phyloP scores from a whole-genome alignment of 331 rosid species.

The Erythrophleum ivorense region DNA sequence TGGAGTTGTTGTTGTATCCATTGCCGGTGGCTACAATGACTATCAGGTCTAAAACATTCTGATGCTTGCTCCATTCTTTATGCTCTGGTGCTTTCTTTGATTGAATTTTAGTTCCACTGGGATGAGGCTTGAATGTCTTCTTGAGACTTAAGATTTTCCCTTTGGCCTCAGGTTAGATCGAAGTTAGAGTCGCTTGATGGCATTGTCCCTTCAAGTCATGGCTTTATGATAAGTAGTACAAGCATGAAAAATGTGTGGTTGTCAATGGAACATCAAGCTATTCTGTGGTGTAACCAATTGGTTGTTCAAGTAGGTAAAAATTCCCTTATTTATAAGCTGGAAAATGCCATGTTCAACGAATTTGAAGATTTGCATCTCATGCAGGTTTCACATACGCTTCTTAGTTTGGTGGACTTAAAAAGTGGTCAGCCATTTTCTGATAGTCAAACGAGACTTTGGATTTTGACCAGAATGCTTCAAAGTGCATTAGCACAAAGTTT shows the following conservation, averaged over 20 bases:
- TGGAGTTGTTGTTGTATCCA: slow-evolving; percentile 77
- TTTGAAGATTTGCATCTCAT: slow-evolving; percentile 50
- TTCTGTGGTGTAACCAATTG: slow-evolving; percentile 93
- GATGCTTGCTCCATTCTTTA: too few species aligned
- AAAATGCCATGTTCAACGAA: too few species aligned
- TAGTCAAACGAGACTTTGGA: slow-evolving; percentile 59
- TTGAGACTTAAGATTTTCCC: too few species aligned
- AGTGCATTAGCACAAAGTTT: slow-evolving; percentile 79
- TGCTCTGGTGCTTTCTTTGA: too few species aligned
- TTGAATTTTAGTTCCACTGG: too few species aligned
- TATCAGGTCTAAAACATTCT: slow-evolving; percentile 92
- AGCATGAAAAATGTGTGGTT: slow-evolving; percentile 95
- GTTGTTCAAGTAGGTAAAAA: slow-evolving; percentile 78
- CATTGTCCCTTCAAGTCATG: slow-evolving; percentile 93
- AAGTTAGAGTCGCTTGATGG: slow-evolving; percentile 81
- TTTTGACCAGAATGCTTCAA: slow-evolving; percentile 78
- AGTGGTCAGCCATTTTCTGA: slow-evolving; percentile 76
- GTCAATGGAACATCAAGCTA: slow-evolving; percentile 97
- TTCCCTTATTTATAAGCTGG: too few species aligned
- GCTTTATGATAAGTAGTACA: slow-evolving; percentile 92
- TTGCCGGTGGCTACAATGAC: slow-evolving; percentile 86
- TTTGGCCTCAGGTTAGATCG: slow-evolving; percentile 69
- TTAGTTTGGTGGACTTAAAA: slow-evolving; percentile 76
- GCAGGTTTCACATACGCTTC: slow-evolving; percentile 90
- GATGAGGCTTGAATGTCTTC: too few species aligned